Conservation (phyloP, 306 rosid genomes). For the Pterocarpus macrocarpus region DNA sequence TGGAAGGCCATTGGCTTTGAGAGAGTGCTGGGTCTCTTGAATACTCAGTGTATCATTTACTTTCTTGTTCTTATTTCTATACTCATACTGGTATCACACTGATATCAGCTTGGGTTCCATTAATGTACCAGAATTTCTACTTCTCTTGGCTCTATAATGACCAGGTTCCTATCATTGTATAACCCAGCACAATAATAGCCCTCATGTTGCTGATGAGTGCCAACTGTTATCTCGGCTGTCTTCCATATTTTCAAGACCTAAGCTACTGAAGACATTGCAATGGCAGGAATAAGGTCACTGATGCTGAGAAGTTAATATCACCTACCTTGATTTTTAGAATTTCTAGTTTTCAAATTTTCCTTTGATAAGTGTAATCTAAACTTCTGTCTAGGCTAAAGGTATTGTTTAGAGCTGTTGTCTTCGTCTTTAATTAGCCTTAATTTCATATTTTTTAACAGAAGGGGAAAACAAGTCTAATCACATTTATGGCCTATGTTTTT, state of each 20-base stretch:
- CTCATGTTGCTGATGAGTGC: not conserved
- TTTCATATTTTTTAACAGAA: slow-evolving; percentile 25
- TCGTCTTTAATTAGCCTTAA: slow-evolving; percentile 26
- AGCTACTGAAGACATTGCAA: not conserved
- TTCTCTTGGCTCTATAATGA: too few relatives aligned
- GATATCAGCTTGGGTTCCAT: too few relatives aligned
- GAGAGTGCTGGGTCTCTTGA: too few relatives aligned
- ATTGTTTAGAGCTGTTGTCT: slow-evolving; percentile 18
- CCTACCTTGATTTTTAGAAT: not conserved
- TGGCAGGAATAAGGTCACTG: not conserved
- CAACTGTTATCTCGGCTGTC: not conserved
- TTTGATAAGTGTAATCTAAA: not conserved
- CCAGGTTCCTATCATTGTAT: not conserved
- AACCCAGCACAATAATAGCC: not conserved
- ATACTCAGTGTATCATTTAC: too few relatives aligned
- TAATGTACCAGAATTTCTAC: too few relatives aligned
- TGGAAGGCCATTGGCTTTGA: too few relatives aligned
- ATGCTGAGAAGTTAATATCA: slow-evolving; percentile 8
- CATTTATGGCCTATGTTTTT: slow-evolving; percentile 25
- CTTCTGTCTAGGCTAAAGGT: slow-evolving; percentile 17
- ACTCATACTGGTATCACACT: too few relatives aligned
- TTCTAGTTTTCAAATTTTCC: not conserved
- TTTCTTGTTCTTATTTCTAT: too few relatives aligned
- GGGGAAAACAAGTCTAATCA: slow-evolving; percentile 11
- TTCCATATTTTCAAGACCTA: not conserved